Base-by-base conservation (phyloP, 2,329 filamentous ascomycete genomes). In the Fusarium torreyae region DNA sequence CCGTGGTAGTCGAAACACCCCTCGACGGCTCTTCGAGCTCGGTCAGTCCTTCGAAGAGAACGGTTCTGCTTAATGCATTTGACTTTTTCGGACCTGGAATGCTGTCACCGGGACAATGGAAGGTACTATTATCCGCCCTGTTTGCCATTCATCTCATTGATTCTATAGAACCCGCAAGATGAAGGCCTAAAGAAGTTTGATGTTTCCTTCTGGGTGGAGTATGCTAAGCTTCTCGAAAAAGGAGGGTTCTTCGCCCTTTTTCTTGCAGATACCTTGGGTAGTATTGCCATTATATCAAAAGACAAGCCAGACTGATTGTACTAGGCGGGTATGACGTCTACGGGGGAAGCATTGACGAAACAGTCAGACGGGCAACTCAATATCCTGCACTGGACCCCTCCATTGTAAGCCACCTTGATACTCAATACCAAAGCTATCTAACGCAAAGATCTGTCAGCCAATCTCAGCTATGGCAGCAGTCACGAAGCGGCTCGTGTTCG, bases 61-160 rank as follows among this genome's bases (percentile, higher is more conserved):
- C 49, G 4, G 42, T 52, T 43, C 38, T 52, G 22, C 28, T 53
- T 3, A 53, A 53, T 43, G 50, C 50, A 2, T 53, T 53, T 20
- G 50, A 53, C 50, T 53, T 53, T 34, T 53, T 53, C 22, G 50
- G 50, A n/a, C 50, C 50, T 4, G 50, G 50, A 42, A 53, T 53
- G 50, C 3, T 44, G 11, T 53, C 50, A 7, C 50, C 50, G 1
- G 50, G 50, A 4, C 50, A 53, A 7, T 53, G 50, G 50, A 53
- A 44, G 50, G 50, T 53, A 44, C 2, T 6, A 2, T 3, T 11
- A n/a, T 8, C 31, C 4, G 14, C 31, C 4, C 31, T 33, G 31
- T 33, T 24, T 24, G 22, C 22, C 6, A 9, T 14, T 33, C 10
- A 6, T 33, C 14, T 11, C 31, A 14, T 31, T 31, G n/a, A 51